Conservation (phyloP, 169 alveolate species). For the Eimeria acervulina region DNA sequence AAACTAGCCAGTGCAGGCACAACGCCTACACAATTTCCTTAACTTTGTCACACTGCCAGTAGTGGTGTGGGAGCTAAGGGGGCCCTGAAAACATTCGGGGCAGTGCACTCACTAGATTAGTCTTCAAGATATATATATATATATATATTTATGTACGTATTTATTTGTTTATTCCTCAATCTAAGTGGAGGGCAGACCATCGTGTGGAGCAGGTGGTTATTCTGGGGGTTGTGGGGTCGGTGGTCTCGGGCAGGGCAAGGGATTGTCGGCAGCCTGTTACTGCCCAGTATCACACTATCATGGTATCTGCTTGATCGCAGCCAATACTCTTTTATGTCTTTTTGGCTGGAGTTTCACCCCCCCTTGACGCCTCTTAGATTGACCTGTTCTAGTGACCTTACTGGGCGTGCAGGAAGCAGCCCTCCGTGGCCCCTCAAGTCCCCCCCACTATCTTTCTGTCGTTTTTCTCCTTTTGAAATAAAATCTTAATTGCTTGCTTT, state of each 20-base stretch:
- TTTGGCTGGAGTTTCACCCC: constrained; percentile 23
- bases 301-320: not conserved
- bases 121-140: not conserved
- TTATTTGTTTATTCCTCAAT: not conserved
- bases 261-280: not conserved
- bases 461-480: not conserved
- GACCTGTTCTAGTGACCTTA: constrained; percentile 18
- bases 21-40: not conserved
- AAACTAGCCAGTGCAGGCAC: not conserved
- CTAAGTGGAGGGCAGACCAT: not conserved
- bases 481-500: not conserved
- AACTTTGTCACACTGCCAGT: not conserved
- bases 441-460: not conserved
- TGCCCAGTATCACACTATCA: not conserved
- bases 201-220: constrained; percentile 21
- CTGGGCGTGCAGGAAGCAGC: not conserved
- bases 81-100: not conserved
- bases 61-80: not conserved
- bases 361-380: not conserved
- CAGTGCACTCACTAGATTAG: too few relatives aligned
- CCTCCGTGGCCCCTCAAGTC: not conserved
- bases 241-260: constrained; percentile 33
- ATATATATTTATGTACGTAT: not conserved
- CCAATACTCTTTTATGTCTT: not conserved
- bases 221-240: constrained; percentile 73